Conservation (phyloP, 768 basidiomycete species). For the Leccinellum luteum region DNA sequence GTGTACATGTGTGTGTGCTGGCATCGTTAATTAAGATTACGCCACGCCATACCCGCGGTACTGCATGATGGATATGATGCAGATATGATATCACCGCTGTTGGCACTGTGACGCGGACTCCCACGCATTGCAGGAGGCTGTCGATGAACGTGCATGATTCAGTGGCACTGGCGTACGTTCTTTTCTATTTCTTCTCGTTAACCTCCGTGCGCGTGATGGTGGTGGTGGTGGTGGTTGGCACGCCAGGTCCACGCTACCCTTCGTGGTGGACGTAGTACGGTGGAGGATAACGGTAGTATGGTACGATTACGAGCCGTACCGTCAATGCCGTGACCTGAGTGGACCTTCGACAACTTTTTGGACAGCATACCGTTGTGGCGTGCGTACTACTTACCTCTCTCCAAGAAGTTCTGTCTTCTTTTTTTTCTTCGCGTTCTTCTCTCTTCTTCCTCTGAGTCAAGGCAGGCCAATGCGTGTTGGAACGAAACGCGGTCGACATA, state of each 20-base stretch:
- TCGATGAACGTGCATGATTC: not conserved
- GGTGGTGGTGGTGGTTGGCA: not conserved
- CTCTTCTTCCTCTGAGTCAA: not conserved
- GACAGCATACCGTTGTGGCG: not conserved
- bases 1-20: not conserved
- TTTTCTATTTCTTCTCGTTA: not conserved
- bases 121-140: not conserved
- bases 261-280: not conserved
- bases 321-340: not conserved
- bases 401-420: not conserved
- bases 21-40: not conserved
- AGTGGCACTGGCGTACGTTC: not conserved
- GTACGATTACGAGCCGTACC: not conserved
- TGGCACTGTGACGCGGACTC: not conserved
- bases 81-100: not conserved
- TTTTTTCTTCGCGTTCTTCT: not conserved
- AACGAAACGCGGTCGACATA: no score
- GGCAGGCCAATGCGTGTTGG: not conserved
- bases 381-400: not conserved
- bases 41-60: not conserved
- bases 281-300: not conserved
- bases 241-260: not conserved
- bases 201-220: not conserved
- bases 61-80: not conserved
- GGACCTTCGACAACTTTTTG: not conserved